These are phyloP conservation scores for Juglanconis juglandina DNA, from an alignment of 2,329 filamentous ascomycete species.

Conservation along the genomic window DNA sequence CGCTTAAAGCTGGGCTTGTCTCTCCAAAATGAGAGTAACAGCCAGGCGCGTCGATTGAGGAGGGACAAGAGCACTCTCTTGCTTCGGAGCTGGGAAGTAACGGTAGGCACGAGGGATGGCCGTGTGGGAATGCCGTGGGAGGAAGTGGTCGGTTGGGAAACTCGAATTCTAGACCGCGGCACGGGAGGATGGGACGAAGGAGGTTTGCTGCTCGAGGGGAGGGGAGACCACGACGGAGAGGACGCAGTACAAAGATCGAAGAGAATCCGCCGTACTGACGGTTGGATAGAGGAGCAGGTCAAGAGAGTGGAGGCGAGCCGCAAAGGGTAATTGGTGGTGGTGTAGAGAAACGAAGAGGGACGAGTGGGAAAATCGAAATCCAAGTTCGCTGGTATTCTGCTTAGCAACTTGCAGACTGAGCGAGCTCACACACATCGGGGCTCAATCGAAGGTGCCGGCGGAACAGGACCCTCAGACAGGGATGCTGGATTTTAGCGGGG, in stretches of 20 bases:
- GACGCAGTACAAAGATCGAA: background rate
- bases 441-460: conserved; percentile 12
- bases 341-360: conserved; percentile 3
- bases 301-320: conserved; percentile 4
- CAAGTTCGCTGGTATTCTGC: background rate
- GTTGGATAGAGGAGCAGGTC: conserved; percentile 4
- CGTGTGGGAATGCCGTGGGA: background rate
- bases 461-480: conserved; percentile 3
- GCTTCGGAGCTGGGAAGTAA: background rate
- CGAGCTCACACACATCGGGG: conserved; percentile 10
- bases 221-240: conserved; percentile 8
- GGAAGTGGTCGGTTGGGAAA: conserved; percentile 4
- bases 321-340: conserved; percentile 4
- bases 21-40: conserved; percentile 21
- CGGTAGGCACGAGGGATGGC: background rate
- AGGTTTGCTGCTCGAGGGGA: conserved; percentile 15
- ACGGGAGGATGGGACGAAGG: conserved; percentile 11
- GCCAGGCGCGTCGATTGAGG: conserved; percentile 19
- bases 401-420: conserved; percentile 1
- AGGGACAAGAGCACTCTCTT: conserved; percentile 1
- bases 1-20: conserved; percentile 6
- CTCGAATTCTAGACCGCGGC: conserved; percentile 6
- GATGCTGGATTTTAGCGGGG: background rate
- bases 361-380: conserved; percentile 17
- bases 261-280: background rate